Evolutionary conservation across 768 basidiomycete genomes (phyloP), one percentile per base, ranked within the genome.

Genomic region (Lentinus tigrinus): DNA sequence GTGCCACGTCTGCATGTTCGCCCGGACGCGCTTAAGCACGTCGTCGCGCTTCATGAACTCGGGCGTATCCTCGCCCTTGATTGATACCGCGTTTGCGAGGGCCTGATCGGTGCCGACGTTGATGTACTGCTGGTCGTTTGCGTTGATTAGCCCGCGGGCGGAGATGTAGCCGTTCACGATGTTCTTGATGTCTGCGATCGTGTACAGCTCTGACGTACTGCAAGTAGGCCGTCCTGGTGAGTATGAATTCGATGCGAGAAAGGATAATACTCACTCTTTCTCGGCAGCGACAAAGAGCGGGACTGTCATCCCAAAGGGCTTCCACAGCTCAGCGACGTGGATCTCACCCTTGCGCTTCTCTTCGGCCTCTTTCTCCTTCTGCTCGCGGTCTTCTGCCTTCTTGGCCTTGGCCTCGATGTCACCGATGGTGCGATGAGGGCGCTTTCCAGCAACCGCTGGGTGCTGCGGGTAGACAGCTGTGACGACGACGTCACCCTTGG

Each of bases 1-100:
- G 62, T 93, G 79, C 89, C 89, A 94, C 24, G 69, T 69, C 68
- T 93, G 91, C 92, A 94, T 93, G 57, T 79, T 80, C 3, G 80
- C 74, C 16, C 81, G 61, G 17, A 94, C 67, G 24, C 74, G 77
- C 60, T 76, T 78, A 5, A 78, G 69, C 11, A 88, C 64, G 28
- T 91, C 87, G 5, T 90, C 88, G 27, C 89, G 80, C 62, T 82
- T 87, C 72, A 88, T 69, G 63, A 86, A 88, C 52, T 87, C 81
- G 3, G 65, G 48, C 11, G 58, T 61, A 31, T 66, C 56, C 51
- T 72, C 44, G 64, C 63, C 66, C 43, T 72, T 69, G 19, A 71
- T 65, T 34, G 67, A 63, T 11, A 75, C 72, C 19, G 76, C 72
- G 2, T 56, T 49, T 0, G 67, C 59, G 39, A 77, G 68, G 0